Evolutionary conservation across 2,329 filamentous ascomycete genomes (phyloP), one percentile per base, ranked within the genome.

Genomic region (Periconia sp.): DNA sequence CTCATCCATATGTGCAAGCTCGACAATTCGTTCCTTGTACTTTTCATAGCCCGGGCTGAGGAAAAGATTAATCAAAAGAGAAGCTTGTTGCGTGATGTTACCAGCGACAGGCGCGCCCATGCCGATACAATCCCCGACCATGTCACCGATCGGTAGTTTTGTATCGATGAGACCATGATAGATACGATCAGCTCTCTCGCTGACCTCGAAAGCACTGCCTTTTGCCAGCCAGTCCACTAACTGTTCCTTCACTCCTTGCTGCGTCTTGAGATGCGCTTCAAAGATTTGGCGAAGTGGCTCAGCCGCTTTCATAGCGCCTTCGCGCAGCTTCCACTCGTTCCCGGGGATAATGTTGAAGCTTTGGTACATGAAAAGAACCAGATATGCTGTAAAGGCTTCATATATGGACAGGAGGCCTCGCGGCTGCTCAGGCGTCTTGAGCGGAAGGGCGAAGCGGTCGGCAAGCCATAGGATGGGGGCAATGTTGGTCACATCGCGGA

Each of bases 401-500:
- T 75, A 67, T 12, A 76, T 54, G 1, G 74, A 71, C 13, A 80
- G 32, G 6, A 80, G 38, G 2, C 86, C 86, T 52, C 77, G 80
- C 3, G 82, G 80, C 36, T 83, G 80, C 9, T 81, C 73, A 3
- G 68, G 63, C 0, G 81, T 84, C 72, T 88, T 88, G 26, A 90
- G 72, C 0, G 87, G 85, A 3, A 89, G 71, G 35, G 83, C 81
- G 61, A 88, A 87, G 4, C 79, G 77, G 2, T 85, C 74, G 0
- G 80, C 82, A 28, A 88, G 72, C 56, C 81, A 88, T 54, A 82
- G 76, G 3, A 84, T 81, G 5, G 86, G 85, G 0, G 78, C 79
- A 18, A 88, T 69, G 59, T 89, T 89, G 18, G 82, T 85, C 1
- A 89, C 79, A 47, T 89, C 84, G 17, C 84, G 80, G 8, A 89